phyloP scores from a whole-genome alignment of 2,329 filamentous ascomycete genomes.

The Calonectria pseudoreteaudii region DNA sequence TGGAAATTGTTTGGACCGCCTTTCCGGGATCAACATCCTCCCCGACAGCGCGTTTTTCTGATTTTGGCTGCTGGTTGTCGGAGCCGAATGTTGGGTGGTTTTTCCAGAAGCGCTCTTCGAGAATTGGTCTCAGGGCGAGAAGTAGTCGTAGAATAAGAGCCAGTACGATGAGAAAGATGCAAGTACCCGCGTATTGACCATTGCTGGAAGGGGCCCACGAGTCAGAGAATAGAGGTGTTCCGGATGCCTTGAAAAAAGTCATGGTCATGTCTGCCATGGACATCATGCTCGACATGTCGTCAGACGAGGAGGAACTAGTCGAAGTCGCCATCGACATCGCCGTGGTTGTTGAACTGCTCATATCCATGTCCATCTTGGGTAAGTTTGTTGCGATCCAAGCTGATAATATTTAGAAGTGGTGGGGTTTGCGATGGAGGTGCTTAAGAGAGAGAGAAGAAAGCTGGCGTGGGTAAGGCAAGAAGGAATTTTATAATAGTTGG shows the following conservation, averaged over 20 bases:
- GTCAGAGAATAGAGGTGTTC: neutral
- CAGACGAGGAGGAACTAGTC: neutral
- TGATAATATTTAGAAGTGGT: neutral
- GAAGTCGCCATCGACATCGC: neutral
- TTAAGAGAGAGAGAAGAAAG: too few relatives aligned
- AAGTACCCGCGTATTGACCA: constrained; percentile 1
- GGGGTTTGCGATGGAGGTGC: neutral
- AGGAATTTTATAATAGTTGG: too few relatives aligned
- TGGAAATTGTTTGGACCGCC: neutral
- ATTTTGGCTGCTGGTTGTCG: neutral
- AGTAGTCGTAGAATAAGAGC: neutral
- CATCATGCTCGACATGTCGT: neutral
- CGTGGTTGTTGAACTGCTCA: neutral
- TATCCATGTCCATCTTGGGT: constrained; percentile 1
- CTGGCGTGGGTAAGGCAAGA: too few relatives aligned
- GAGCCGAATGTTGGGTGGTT: neutral
- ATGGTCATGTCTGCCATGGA: neutral
- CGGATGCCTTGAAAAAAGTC: neutral
- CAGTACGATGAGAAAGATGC: constrained; percentile 1
- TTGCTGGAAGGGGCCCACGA: neutral
- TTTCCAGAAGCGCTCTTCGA: neutral
- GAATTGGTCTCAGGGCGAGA: neutral
- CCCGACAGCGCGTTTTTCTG: neutral
- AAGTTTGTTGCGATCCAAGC: neutral
- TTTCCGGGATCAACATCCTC: neutral